phyloP scores from a whole-genome alignment of 306 rosid species.

The Fragaria ananassa region DNA sequence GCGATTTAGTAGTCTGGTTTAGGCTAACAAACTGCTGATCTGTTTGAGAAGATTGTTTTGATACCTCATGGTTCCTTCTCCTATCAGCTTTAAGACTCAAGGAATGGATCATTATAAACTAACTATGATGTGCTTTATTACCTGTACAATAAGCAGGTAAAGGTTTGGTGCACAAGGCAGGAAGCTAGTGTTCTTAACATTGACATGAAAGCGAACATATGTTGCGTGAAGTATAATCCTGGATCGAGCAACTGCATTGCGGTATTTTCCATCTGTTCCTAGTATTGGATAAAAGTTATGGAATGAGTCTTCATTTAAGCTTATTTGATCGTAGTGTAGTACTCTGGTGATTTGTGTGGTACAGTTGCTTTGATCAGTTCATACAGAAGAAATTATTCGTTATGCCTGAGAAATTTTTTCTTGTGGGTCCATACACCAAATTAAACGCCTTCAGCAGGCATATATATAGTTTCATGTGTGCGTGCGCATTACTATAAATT shows the following conservation, averaged over 20 bases:
- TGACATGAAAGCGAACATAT: constrained; percentile 99
- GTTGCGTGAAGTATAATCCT: constrained; percentile 96
- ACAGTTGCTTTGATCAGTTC: background rate
- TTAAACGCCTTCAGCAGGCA: constrained; percentile 4
- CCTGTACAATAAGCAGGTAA: constrained; percentile 57
- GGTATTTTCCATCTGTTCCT: constrained; percentile 45
- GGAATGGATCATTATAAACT: background rate
- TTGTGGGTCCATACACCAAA: background rate
- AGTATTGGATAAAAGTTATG: constrained; percentile 19
- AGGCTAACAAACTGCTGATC: background rate
- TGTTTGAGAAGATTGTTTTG: background rate
- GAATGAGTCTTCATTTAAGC: constrained; percentile 16
- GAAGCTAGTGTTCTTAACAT: constrained; percentile 86
- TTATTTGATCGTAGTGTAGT: constrained; percentile 7
- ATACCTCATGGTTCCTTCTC: background rate
- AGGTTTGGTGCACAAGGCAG: constrained; percentile 94
- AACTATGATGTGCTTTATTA: constrained; percentile 13
- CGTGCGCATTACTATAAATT: background rate
- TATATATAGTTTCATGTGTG: background rate
- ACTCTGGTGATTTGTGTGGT: constrained; percentile 9
- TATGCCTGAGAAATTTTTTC: constrained; percentile 10
- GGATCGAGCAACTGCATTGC: constrained; percentile 88
- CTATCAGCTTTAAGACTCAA: background rate
- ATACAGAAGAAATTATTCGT: background rate
- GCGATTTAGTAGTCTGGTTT: background rate